Evolutionary conservation across 768 basidiomycete species (phyloP).

Genomic region (Leccinum incarnatum): DNA sequence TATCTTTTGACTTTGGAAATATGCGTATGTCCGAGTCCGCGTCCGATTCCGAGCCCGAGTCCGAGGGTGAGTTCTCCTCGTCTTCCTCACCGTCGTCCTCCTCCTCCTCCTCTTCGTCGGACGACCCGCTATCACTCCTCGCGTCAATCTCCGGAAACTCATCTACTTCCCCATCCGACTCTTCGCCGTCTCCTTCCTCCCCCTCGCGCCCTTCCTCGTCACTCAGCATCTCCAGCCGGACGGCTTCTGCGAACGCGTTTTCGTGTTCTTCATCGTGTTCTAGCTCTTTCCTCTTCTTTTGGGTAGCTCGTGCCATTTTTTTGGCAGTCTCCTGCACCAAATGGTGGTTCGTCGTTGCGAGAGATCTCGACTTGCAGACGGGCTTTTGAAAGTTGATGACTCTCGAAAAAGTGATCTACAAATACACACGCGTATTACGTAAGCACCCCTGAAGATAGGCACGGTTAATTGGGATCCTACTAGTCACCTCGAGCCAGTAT

Average conservation of each 20-base stretch:
- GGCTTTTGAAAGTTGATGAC: not conserved
- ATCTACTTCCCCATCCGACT: conserved; percentile 60
- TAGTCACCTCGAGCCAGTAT: too few species aligned
- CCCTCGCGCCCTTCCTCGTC: conserved; percentile 57
- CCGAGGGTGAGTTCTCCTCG: conserved; percentile 36
- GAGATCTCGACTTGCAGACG: not conserved
- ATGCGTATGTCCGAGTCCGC: conserved; percentile 51
- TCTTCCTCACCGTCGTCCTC: conserved; percentile 34
- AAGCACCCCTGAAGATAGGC: conserved; percentile 6
- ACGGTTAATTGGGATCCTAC: too few species aligned
- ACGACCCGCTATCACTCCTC: conserved; percentile 41
- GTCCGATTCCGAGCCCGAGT: conserved; percentile 21
- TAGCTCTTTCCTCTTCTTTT: conserved; percentile 59
- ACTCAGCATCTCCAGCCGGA: conserved; percentile 67
- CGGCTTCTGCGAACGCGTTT: conserved; percentile 36
- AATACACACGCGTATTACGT: conserved; percentile 10
- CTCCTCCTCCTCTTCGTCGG: conserved; percentile 32
- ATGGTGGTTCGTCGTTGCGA: not conserved
- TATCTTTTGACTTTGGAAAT: conserved; percentile 61
- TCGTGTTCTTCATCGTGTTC: conserved; percentile 38
- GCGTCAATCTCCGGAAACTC: conserved; percentile 70
- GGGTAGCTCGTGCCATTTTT: conserved; percentile 33
- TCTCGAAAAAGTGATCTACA: conserved; percentile 9
- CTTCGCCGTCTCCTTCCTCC: conserved; percentile 34
- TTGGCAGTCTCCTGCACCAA: conserved; percentile 32